Evolutionary conservation across 2,329 filamentous ascomycete genomes (phyloP).

Genomic region (Colletotrichum zoysiae): DNA sequence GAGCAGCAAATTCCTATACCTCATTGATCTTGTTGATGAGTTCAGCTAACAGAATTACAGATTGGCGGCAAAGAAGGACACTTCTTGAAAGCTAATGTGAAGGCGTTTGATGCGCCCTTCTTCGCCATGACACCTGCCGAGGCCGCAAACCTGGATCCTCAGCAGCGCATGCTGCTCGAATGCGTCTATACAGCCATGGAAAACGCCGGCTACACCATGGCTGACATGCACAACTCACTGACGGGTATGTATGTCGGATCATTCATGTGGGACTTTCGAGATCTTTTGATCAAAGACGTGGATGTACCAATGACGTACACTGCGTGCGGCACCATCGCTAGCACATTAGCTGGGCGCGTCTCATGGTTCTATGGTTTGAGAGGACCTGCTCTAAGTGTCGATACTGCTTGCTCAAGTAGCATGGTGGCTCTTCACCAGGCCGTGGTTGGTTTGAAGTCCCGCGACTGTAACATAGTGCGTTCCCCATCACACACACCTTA

Average conservation of each 20-base stretch:
- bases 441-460: slow-evolving; percentile 37
- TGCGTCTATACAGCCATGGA: slow-evolving; percentile 22
- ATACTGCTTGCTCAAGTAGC: slow-evolving; percentile 64
- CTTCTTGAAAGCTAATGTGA: slow-evolving; percentile 22
- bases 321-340: slow-evolving; percentile 13
- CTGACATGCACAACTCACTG: slow-evolving; percentile 42
- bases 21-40: background rate
- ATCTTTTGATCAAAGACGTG: slow-evolving; percentile 45
- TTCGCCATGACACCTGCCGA: slow-evolving; percentile 44
- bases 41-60: slow-evolving; percentile 45
- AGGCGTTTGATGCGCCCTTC: slow-evolving; percentile 45
- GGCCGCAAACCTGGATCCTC: slow-evolving; percentile 48
- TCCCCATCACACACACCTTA: background rate
- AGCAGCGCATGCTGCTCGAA: slow-evolving; percentile 46
- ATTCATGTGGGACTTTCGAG: slow-evolving; percentile 50
- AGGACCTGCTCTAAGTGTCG: slow-evolving; percentile 61
- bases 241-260: slow-evolving; percentile 62
- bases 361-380: slow-evolving; percentile 59
- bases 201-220: slow-evolving; percentile 33
- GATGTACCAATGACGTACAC: slow-evolving; percentile 51
- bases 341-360: slow-evolving; percentile 48
- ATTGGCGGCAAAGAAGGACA: slow-evolving; percentile 23
- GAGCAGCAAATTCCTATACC: background rate
- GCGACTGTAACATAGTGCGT: slow-evolving; percentile 24
- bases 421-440: slow-evolving; percentile 61